phyloP scores from a whole-genome alignment of 2,329 filamentous ascomycete species.

The Eurotiales sp. region DNA sequence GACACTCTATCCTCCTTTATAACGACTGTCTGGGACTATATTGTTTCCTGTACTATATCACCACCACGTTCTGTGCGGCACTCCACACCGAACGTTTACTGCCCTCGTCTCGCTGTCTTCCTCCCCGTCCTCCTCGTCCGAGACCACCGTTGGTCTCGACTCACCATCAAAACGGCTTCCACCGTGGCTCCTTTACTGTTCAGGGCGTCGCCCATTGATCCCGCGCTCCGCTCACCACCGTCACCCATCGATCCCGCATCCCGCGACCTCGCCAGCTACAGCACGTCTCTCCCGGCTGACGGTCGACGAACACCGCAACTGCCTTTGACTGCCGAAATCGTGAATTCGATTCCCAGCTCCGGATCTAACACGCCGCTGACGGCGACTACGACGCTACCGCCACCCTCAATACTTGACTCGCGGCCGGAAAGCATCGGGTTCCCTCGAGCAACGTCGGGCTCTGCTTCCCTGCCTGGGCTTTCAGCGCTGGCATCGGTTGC shows the following conservation, averaged over 20 bases:
- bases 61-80: neutral
- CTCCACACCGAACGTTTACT: neutral
- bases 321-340: slow-evolving; percentile 38
- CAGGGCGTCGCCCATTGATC: slow-evolving; percentile 57
- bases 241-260: slow-evolving; percentile 38
- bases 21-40: neutral
- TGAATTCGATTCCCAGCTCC: slow-evolving; percentile 53
- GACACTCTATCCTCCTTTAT: no score
- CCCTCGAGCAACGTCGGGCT: slow-evolving; percentile 29
- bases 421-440: slow-evolving; percentile 21
- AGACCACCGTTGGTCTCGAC: slow-evolving; percentile 30
- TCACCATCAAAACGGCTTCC: slow-evolving; percentile 50
- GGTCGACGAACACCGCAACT: slow-evolving; percentile 47
- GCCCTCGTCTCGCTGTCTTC: neutral
- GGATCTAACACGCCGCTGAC: slow-evolving; percentile 47
- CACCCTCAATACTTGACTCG: slow-evolving; percentile 29
- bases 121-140: slow-evolving; percentile 21
- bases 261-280: slow-evolving; percentile 31
- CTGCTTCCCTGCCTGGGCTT: slow-evolving; percentile 52
- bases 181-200: slow-evolving; percentile 58
- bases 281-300: slow-evolving; percentile 42
- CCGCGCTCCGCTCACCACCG: slow-evolving; percentile 44
- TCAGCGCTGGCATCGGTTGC: slow-evolving; percentile 59
- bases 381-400: slow-evolving; percentile 28
- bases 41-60: neutral